Evolutionary conservation across 257 asterid species (phyloP), one percentile per base, ranked within the genome.

Genomic region (Jasminum sambac): DNA sequence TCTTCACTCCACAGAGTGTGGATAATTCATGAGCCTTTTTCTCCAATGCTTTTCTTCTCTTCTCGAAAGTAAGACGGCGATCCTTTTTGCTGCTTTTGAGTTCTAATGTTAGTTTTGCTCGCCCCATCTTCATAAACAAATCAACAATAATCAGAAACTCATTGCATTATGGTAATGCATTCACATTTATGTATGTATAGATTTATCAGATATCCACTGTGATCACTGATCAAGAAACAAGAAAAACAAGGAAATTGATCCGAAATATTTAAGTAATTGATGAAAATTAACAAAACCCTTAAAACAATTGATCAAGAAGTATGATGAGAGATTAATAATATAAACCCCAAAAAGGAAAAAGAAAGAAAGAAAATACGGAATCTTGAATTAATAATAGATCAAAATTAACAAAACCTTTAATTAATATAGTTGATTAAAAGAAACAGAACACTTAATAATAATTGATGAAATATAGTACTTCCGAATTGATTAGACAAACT

Each of bases 11-110:
- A 36, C 73, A 74, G 0, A 74, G 73, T 7, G 69, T 67, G 21
- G 78, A 74, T 8, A 74, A n/a, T 60, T 74, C 78, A 16, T 34
- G 30, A 12, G 72, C 42, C 37, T 74, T 74, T 58, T 74, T 74
- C 69, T 58, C 68, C 66, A 74, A 43, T 23, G 73, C 69, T 7
- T 60, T 66, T 38, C 72, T 67, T 43, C 78, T 60, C 64, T 59
- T 74, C 9, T 66, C 63, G 4, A 34, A 74, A 17, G 78, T 34
- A 0, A 42, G 7, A 10, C 19, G 52, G 3, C 78, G 78, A 5
- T 64, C 39, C 42, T 67, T 74, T 37, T 61, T 21, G 69, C 21
- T 46, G 12, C 19, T 34, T 42, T 58, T 60, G 12, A 74, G 30
- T 63, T 67, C 64, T 64, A 59, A 9, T 7, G 50, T 6, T 43